A percentile compares a stretch with the other conserved stretches of the same genome.
phyloP scores from a whole-genome alignment of 257 asterid genomes.

The Primulina huaijiensis region DNA sequence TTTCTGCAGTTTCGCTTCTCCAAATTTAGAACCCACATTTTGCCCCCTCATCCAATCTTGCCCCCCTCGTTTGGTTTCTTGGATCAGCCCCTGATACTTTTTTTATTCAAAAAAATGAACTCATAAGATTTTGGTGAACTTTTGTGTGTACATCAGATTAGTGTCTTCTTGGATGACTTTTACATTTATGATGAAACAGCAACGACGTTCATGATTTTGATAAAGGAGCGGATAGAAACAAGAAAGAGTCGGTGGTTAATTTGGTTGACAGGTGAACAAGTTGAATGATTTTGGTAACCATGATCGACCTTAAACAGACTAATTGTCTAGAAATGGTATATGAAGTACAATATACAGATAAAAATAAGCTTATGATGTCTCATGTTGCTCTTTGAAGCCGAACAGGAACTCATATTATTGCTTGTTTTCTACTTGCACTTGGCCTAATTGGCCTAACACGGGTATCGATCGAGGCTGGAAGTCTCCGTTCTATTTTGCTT shows the following conservation, averaged over 20 bases:
- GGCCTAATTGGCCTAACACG: conserved; percentile 68
- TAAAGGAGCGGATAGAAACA: conserved; percentile 87
- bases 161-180: conserved; percentile 20
- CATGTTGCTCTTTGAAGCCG: conserved; percentile 48
- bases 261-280: conserved; percentile 58
- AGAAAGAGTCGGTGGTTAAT: conserved; percentile 93
- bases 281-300: neutral
- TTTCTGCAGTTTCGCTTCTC: neutral
- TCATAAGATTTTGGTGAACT: neutral
- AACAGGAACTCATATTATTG: conserved; percentile 57
- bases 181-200: conserved; percentile 50
- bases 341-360: conserved; percentile 9
- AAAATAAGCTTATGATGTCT: conserved; percentile 20
- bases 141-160: neutral
- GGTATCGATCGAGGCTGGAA: conserved; percentile 67
- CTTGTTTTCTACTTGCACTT: conserved; percentile 62
- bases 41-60: neutral
- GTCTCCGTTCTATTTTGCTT: conserved; percentile 47
- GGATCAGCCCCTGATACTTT: neutral
- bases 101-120: neutral
- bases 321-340: conserved; percentile 3
- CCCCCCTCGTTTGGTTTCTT: neutral
- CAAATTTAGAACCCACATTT: neutral
- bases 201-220: conserved; percentile 95
- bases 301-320: neutral